A percentile compares a stretch with the other conserved stretches of the same genome.
Conservation (phyloP, 2,329 filamentous ascomycete species). For the Fusarium tuaranense region DNA sequence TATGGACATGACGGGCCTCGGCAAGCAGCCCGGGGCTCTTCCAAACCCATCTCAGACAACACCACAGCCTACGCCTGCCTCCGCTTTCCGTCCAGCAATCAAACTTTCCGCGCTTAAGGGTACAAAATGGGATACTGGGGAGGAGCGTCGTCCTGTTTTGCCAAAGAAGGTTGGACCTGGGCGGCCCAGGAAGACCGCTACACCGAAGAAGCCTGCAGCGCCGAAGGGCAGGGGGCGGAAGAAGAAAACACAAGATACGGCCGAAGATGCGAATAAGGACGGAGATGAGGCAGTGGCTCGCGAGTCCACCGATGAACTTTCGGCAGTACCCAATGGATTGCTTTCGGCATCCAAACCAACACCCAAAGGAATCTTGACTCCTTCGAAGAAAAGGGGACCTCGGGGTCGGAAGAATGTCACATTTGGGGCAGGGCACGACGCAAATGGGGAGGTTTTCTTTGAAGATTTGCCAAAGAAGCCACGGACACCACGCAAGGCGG, state of each 20-base stretch:
- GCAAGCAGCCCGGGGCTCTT: slow-evolving; percentile 14
- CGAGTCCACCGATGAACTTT: slow-evolving; percentile 32
- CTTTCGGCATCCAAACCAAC: slow-evolving; percentile 37
- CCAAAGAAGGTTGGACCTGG: slow-evolving; percentile 40
- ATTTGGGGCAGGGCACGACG: slow-evolving; percentile 55
- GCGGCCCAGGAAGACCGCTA: slow-evolving; percentile 23
- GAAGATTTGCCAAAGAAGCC: slow-evolving; percentile 61
- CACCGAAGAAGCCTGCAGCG: slow-evolving; percentile 39
- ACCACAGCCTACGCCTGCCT: slow-evolving; percentile 22
- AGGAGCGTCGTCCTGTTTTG: slow-evolving; percentile 27
- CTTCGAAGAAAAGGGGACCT: slow-evolving; percentile 59
- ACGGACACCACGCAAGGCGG: slow-evolving; percentile 43
- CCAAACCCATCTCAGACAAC: slow-evolving; percentile 15
- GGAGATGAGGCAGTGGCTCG: slow-evolving; percentile 12
- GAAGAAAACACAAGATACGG: slow-evolving; percentile 31
- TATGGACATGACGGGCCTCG: neutral
- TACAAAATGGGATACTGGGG: slow-evolving; percentile 53
- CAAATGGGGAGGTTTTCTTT: slow-evolving; percentile 61
- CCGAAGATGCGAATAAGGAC: slow-evolving; percentile 11
- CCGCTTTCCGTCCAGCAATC: slow-evolving; percentile 49
- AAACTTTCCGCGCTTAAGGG: slow-evolving; percentile 52
- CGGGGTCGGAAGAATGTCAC: slow-evolving; percentile 65
- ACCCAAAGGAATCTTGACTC: slow-evolving; percentile 69
- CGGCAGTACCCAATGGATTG: slow-evolving; percentile 14
- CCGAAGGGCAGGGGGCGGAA: slow-evolving; percentile 39